Conservation (phyloP, 176 grass and related monocot species). For the Paspalum notatum region DNA sequence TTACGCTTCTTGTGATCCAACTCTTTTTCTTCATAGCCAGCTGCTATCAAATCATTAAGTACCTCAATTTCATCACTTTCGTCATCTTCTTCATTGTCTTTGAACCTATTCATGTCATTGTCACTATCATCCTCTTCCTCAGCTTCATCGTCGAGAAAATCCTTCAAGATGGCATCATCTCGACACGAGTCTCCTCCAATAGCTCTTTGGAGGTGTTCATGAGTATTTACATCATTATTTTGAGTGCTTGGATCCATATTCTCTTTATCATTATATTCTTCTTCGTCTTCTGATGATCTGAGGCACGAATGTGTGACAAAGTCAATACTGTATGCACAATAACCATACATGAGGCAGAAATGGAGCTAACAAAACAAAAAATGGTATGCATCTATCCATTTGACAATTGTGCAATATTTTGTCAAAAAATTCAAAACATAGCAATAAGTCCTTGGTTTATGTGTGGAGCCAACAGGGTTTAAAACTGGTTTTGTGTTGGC, state of each 20-base stretch:
- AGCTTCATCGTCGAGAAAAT: slow-evolving; percentile 91
- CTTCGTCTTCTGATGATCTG: slow-evolving; percentile 77
- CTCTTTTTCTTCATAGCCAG: slow-evolving; percentile 76
- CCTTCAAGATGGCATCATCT: slow-evolving; percentile 55
- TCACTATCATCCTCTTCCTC: slow-evolving; percentile 99
- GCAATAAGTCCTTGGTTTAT: slow-evolving; percentile 13
- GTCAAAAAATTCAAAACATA: slow-evolving; percentile 2
- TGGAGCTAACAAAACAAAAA: slow-evolving; percentile 18
- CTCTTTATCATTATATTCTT: slow-evolving; percentile 73
- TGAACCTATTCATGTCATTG: slow-evolving; percentile 80
- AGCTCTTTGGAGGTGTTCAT: slow-evolving; percentile 27
- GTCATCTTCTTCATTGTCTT: slow-evolving; percentile 78
- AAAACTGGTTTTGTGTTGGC: slow-evolving; percentile 4
- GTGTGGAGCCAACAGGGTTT: neutral
- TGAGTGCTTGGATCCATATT: slow-evolving; percentile 53
- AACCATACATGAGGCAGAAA: slow-evolving; percentile 24
- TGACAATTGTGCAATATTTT: neutral
- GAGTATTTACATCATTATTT: slow-evolving; percentile 28
- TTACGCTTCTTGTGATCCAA: slow-evolving; percentile 75
- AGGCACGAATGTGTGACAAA: slow-evolving; percentile 22
- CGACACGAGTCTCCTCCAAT: slow-evolving; percentile 39
- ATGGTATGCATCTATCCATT: slow-evolving; percentile 1
- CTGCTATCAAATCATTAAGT: slow-evolving; percentile 83
- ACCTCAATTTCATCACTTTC: slow-evolving; percentile 76
- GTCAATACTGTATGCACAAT: slow-evolving; percentile 20